Conservation (phyloP, 2,329 filamentous ascomycete genomes). For the Thelonectria rubi region DNA sequence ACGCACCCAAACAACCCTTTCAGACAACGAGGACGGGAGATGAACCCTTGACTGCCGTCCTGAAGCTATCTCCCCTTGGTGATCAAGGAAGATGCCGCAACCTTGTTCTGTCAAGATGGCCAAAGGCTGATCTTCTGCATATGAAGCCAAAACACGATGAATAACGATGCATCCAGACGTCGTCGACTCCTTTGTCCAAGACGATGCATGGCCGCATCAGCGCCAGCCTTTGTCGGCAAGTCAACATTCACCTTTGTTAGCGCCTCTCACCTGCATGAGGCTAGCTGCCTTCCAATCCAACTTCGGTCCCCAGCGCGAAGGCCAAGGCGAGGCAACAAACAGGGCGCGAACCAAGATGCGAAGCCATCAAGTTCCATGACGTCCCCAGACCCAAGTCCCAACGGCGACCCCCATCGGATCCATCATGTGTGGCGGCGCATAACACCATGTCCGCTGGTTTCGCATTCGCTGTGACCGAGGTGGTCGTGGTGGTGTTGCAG, state of each 20-base stretch:
- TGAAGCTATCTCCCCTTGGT: not conserved
- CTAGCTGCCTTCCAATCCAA: conserved; percentile 15
- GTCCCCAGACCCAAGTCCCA: conserved; percentile 4
- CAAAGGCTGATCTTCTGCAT: not conserved
- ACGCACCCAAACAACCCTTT: conserved; percentile 2
- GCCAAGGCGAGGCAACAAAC: not conserved
- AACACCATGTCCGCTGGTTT: conserved; percentile 1
- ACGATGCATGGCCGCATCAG: not conserved
- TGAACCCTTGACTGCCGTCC: not conserved
- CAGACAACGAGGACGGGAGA: conserved; percentile 8
- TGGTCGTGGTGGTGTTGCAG: conserved; percentile 7
- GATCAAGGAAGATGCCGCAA: conserved; percentile 14
- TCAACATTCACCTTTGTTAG: conserved; percentile 8
- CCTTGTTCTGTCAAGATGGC: not conserved
- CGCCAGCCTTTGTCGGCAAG: conserved; percentile 7
- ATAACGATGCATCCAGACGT: too few species aligned
- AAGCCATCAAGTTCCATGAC: conserved; percentile 15
- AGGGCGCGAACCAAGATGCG: conserved; percentile 7
- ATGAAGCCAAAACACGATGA: not conserved
- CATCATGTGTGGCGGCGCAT: conserved; percentile 21
- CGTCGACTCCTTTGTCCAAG: not conserved
- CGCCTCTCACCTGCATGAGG: conserved; percentile 8
- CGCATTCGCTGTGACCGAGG: not conserved
- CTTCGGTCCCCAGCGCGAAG: conserved; percentile 14
- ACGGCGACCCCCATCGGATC: not conserved